Evolutionary conservation across 805 yeast genomes (phyloP), one percentile per base, ranked within the genome.

Genomic region (Spathaspora hagerdaliae): DNA sequence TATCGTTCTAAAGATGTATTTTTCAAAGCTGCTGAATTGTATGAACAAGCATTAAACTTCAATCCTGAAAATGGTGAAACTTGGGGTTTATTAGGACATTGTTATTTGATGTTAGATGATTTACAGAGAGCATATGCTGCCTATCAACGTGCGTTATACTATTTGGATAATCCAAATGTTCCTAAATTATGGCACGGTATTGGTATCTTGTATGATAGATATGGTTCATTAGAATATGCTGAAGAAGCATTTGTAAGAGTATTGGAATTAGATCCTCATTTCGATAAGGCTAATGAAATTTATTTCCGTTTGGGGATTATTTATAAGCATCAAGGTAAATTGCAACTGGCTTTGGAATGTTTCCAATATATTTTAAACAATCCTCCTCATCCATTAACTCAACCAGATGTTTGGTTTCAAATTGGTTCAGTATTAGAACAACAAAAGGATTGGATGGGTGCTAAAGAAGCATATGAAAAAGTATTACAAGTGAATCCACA

Each of bases 161-260:
- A 89, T 63, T 70, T 91, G 60, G 88, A 87, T 51, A 92, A 94
- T 59, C 95, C 97, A 39, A 88, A 89, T 55, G 97, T 91, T 44
- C 98, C 98, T 46, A 90, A 90, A 62, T 78, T 94, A 55, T 94
- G 99, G 99, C 97, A 94, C 66, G 99, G 99, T 0, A 92, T 94
- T 53, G 99, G 99, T 32, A 94, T 94, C 48, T 75, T 94, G 49
- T 94, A 94, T 64, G 99, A 94, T 65, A 76, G 99, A 44, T 94
- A 94, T 64, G 99, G 98, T 27, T 87, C 96, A 5, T 71, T 92
- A 52, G 98, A 92, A 68, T 94, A 92, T 59, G 99, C 99, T 3
- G 99, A 94, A 65, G 99, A 94, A 66, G 98, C 99, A 4, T 92
- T 94, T 69, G 95, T 95, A 36, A 82, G 96, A 56, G 99, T 94